Percentiles rank a stretch among this genome's conserved stretches.
phyloP scores from a whole-genome alignment of 495 filamentous ascomycete species.

The Lasiosphaeris hirsuta region DNA sequence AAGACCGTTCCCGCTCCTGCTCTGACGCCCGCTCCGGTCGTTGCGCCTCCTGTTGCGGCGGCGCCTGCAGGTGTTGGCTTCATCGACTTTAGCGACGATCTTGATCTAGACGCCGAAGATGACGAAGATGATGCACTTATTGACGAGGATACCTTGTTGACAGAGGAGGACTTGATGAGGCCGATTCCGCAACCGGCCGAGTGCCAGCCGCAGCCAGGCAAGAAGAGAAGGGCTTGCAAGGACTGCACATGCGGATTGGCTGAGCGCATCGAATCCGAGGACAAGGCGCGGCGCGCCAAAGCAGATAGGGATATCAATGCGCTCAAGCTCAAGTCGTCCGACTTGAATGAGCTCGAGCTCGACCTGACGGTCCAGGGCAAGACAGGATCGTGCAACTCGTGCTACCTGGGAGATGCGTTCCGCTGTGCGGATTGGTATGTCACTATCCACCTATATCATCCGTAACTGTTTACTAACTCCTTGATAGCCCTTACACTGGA shows the following conservation, averaged over 20 bases:
- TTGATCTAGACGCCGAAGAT: conserved; percentile 55
- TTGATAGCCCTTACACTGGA: conserved; percentile 87
- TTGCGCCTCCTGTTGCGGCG: conserved; percentile 20
- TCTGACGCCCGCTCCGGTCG: conserved; percentile 27
- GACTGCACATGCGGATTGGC: conserved; percentile 95
- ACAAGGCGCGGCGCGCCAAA: conserved; percentile 61
- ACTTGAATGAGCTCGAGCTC: conserved; percentile 81
- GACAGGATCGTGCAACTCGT: conserved; percentile 88
- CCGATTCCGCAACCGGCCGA: conserved; percentile 73
- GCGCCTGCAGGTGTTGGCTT: conserved; percentile 65
- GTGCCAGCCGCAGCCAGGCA: conserved; percentile 77
- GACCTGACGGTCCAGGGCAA: conserved; percentile 97
- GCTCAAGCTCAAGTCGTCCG: conserved; percentile 72
- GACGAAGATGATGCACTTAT: conserved; percentile 84
- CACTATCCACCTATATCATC: conserved; percentile 12
- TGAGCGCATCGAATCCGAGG: conserved; percentile 73
- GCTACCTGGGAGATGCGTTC: conserved; percentile 88
- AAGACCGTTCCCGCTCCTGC: conserved; percentile 35
- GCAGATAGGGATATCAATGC: conserved; percentile 49
- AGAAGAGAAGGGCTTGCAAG: conserved; percentile 90
- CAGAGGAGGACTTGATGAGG: conserved; percentile 72
- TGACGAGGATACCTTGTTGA: conserved; percentile 82
- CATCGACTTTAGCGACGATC: conserved; percentile 66
- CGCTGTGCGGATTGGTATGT: conserved; percentile 47
- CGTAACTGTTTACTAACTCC: conserved; percentile 26